Evolutionary conservation across 179 eudicot genomes (phyloP), one percentile per base, ranked within the genome.

Genomic region (Spinacia oleracea): DNA sequence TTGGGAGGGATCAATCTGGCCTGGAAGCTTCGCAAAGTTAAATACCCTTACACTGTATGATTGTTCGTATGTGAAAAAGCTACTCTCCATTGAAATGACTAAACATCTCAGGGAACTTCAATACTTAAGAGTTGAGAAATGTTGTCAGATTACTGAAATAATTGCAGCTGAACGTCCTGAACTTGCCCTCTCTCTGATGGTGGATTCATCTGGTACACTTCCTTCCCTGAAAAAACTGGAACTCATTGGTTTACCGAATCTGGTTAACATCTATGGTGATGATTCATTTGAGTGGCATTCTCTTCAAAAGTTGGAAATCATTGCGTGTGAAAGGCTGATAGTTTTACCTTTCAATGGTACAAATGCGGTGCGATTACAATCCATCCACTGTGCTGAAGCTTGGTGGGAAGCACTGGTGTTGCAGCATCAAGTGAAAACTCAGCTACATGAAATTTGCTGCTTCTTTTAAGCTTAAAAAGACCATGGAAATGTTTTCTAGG

Each of bases 281-380:
- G 79, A 62, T 42, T 59, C 56, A 23, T 60, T 70, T 14, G 79
- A 59, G 48, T 81, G 83, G 83, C 83, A 35, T 9, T 69, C 79
- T 20, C 74, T 81, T 46, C 51, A 58, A 18, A 81, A 25, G 8
- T 34, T 81, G 2, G 76, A 78, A 71, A 62, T 78, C 35, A 60
- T 72, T 29, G 70, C 62, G 14, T 78, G 81, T 32, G 48, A 60
- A 34, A 50, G 4, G 27, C 40, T 78, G 35, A 66, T 48, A 11
- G 56, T 10, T 45, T 73, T 78, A 23, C 75, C 81, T 35, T 78
- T 78, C 50, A 71, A n/a, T 29, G 35, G 48, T 25, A 60, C 23
- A 35, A 78, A 71, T 70, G 63, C 76, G 11, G 31, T 67, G 25
- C 69, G 65, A 14, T 72, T 78, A 63, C 76, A 67, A 32, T 78